Base-by-base conservation (phyloP, 805 yeast genomes). In the Ogataea pilisensis region DNA sequence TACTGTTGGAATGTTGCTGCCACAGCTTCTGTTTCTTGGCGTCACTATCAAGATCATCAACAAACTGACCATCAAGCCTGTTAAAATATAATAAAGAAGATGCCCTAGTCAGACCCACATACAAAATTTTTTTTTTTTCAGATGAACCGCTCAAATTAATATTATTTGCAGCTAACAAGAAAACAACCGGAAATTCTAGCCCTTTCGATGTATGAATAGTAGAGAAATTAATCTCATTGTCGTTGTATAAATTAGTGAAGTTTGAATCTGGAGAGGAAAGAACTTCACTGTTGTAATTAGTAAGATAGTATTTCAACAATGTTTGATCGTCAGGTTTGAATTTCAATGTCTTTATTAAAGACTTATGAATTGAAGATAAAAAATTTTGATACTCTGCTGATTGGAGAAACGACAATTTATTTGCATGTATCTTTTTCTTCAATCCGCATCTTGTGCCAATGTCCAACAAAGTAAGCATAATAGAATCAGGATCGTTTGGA, bases 141-240 rank as follows among this genome's bases (percentile, higher is more conserved):
- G 46, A 43, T 17, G 31, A 57, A 13, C 41, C 27, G 9, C 20
- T 8, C 12, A 49, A 27, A 25, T 43, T 39, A 37, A 36, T 35
- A 40, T 52, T 54, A 42, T 52, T 54, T 11, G 51, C 46, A 2
- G 60, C 50, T 8, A 69, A 47, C 3, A 82, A 49, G 57, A 83
- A 82, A 1, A 81, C 87, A 11, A 82, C 66, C 0, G 89, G 88
- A 50, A 78, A 82, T 46, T 84, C 89, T 4, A 82, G 57, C 0
- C 93, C 91, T 50, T 85, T 85, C 1, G 90, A 78, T 0, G 85
- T 69, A 57, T 85, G 91, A 2, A 85, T 74, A 0, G 91, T 85
- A 0, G 88, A 78, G 1, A 83, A 49, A 37, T 76, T 78, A 6
- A 83, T 63, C 14, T 68, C 55, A 30, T 58, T 44, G 44, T 63